A percentile compares a stretch with the other conserved stretches of the same genome.
Evolutionary conservation across 1,284 basidiomycete species (phyloP).

Genomic region (Stereum hirsutum): DNA sequence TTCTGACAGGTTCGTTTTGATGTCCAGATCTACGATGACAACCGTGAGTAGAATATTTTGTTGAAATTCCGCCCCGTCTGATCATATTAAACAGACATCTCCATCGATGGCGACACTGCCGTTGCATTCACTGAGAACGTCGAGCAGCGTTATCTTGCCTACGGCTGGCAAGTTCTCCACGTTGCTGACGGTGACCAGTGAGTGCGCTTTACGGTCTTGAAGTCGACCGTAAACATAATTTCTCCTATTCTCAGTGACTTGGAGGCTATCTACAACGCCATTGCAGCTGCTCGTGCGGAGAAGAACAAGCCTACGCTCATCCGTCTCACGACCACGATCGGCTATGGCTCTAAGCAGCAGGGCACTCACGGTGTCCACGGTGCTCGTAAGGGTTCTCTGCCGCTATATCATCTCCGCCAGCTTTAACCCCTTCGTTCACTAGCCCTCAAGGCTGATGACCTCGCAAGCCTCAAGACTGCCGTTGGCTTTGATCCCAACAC

Average conservation of each 20-base stretch:
- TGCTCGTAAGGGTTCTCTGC: slow-evolving; percentile 47
- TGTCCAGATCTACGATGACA: slow-evolving; percentile 79
- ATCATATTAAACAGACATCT: slow-evolving; percentile 57
- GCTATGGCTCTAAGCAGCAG: slow-evolving; percentile 87
- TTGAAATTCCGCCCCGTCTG: slow-evolving; percentile 1
- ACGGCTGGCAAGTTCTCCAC: slow-evolving; percentile 90
- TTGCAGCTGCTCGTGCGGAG: slow-evolving; percentile 69
- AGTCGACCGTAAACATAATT: not conserved
- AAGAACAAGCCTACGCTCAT: slow-evolving; percentile 85
- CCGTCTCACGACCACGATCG: slow-evolving; percentile 84
- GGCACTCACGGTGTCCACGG: slow-evolving; percentile 94
- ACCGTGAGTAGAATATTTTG: slow-evolving; percentile 51
- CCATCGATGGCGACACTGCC: slow-evolving; percentile 91
- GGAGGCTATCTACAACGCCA: slow-evolving; percentile 70
- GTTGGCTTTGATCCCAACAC: slow-evolving; percentile 79
- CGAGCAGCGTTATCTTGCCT: slow-evolving; percentile 78
- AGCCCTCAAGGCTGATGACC: slow-evolving; percentile 93
- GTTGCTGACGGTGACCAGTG: slow-evolving; percentile 80
- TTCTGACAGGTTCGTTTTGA: slow-evolving; percentile 5
- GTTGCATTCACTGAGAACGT: slow-evolving; percentile 95
- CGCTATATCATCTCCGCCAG: not conserved
- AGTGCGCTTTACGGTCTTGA: too few relatives aligned
- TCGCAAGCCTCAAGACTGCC: slow-evolving; percentile 76
- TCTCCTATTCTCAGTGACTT: slow-evolving; percentile 49
- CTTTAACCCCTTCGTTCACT: slow-evolving; percentile 6